These are phyloP conservation scores for Umbilicus rupestris DNA, from an alignment of 164 flowering plant genomes.

Conservation along the genomic window DNA sequence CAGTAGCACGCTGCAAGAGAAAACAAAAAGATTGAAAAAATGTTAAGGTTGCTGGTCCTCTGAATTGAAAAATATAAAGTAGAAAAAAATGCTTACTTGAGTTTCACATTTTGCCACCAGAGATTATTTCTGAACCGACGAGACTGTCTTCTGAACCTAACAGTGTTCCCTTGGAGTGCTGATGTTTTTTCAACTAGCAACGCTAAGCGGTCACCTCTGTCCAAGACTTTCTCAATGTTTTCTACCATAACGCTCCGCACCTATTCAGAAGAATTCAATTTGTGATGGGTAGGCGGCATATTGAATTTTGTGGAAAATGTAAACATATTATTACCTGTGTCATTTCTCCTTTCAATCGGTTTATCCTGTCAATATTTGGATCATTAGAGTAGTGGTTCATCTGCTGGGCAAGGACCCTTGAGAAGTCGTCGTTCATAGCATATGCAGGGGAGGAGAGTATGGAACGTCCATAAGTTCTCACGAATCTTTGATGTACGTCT, in stretches of 20 bases:
- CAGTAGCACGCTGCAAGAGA: constrained; percentile 31
- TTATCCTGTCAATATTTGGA: constrained; percentile 79
- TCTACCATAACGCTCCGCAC: constrained; percentile 76
- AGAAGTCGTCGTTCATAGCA: constrained; percentile 92
- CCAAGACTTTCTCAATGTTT: constrained; percentile 78
- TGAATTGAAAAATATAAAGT: constrained; percentile 10
- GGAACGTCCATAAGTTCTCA: constrained; percentile 69
- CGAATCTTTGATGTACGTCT: constrained; percentile 81
- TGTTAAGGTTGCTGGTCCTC: not conserved
- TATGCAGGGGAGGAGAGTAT: constrained; percentile 64
- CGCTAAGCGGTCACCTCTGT: constrained; percentile 77
- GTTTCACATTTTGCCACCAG: constrained; percentile 84
- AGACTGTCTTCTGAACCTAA: constrained; percentile 65
- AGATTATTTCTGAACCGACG: constrained; percentile 47
- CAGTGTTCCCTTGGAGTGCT: constrained; percentile 60
- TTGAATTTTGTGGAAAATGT: not conserved
- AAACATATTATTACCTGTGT: constrained; percentile 40
- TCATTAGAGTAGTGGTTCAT: constrained; percentile 74
- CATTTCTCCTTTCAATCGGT: constrained; percentile 83
- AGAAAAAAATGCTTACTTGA: constrained; percentile 41
- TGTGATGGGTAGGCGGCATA: not conserved
- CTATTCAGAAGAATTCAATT: constrained; percentile 23
- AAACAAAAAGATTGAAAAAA: not conserved
- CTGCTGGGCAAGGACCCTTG: constrained; percentile 75
- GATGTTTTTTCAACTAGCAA: constrained; percentile 67